These are phyloP conservation scores for Colletotrichum ledebouriae DNA, from an alignment of 2,329 filamentous ascomycete genomes.

Conservation along the genomic window DNA sequence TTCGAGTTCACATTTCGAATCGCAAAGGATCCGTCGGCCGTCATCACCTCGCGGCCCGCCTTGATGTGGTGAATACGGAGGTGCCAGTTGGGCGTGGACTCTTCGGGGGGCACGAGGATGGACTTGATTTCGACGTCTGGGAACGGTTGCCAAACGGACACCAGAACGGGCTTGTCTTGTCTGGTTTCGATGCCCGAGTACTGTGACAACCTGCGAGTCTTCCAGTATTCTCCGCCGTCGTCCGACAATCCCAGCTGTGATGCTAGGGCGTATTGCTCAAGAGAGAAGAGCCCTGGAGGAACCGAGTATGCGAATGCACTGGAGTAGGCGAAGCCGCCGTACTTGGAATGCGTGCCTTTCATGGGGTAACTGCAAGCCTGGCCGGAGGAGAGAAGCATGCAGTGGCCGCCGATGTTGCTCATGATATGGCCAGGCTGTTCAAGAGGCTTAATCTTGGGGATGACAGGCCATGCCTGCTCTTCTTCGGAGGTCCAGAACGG, in stretches of 20 bases:
- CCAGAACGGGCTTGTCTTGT: slow-evolving; percentile 69
- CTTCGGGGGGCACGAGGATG: slow-evolving; percentile 72
- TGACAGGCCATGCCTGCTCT: slow-evolving; percentile 66
- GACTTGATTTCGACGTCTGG: slow-evolving; percentile 76
- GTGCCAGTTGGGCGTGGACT: slow-evolving; percentile 76
- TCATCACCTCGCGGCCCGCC: slow-evolving; percentile 73
- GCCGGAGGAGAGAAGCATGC: slow-evolving; percentile 80
- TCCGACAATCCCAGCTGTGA: slow-evolving; percentile 82
- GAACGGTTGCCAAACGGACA: slow-evolving; percentile 80
- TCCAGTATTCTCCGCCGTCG: slow-evolving; percentile 84
- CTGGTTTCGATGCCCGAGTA: slow-evolving; percentile 72
- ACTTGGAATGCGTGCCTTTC: slow-evolving; percentile 85
- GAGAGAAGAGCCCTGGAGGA: slow-evolving; percentile 79
- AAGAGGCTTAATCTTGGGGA: slow-evolving; percentile 73
- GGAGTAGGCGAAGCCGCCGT: slow-evolving; percentile 83
- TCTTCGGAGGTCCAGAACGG: slow-evolving; percentile 82
- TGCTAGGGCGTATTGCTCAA: slow-evolving; percentile 82
- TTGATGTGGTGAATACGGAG: slow-evolving; percentile 73
- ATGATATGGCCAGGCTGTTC: slow-evolving; percentile 81
- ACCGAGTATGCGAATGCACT: slow-evolving; percentile 83
- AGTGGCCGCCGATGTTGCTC: slow-evolving; percentile 78
- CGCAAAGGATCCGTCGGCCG: slow-evolving; percentile 81
- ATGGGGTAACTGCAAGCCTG: slow-evolving; percentile 88
- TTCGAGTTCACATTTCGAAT: slow-evolving; percentile 67
- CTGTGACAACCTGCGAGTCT: slow-evolving; percentile 77